Conservation (phyloP, 2,329 filamentous ascomycete genomes). For the Xylaria sp. region DNA sequence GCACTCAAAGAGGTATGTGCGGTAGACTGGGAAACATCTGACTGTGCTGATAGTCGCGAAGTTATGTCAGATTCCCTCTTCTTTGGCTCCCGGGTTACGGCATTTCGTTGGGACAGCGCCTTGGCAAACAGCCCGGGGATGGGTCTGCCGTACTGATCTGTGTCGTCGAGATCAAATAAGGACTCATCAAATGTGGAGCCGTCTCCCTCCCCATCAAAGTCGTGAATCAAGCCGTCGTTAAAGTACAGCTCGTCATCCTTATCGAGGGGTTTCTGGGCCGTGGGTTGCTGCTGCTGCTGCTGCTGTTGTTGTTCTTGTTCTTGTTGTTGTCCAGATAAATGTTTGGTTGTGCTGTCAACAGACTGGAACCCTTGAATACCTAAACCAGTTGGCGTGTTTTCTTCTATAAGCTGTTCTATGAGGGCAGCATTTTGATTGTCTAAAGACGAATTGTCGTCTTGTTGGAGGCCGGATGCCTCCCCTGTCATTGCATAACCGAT, state of each 20-base stretch:
- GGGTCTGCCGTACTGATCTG: slow-evolving; percentile 63
- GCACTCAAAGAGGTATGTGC: slow-evolving; percentile 55
- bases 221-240: slow-evolving; percentile 63
- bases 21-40: slow-evolving; percentile 51
- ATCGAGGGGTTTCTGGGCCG: slow-evolving; percentile 21
- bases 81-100: slow-evolving; percentile 33
- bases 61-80: slow-evolving; percentile 52
- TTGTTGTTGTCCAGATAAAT: slow-evolving; percentile 21
- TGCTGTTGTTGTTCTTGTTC: slow-evolving; percentile 14
- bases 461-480: slow-evolving; percentile 43
- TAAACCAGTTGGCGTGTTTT: slow-evolving; percentile 41
- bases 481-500: slow-evolving; percentile 61
- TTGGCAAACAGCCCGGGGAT: slow-evolving; percentile 61
- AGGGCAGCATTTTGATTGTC: slow-evolving; percentile 7
- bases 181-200: slow-evolving; percentile 69
- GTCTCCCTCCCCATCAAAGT: slow-evolving; percentile 55
- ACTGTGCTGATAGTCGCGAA: slow-evolving; percentile 48
- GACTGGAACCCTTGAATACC: slow-evolving; percentile 45
- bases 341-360: slow-evolving; percentile 20
- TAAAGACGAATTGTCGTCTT: slow-evolving; percentile 11
- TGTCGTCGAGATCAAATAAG: slow-evolving; percentile 70
- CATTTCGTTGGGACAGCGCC: slow-evolving; percentile 51
- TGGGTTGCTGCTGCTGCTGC: neutral
- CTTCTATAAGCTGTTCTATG: slow-evolving; percentile 11
- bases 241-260: slow-evolving; percentile 70